Evolutionary conservation across 495 filamentous ascomycete genomes (phyloP), one percentile per base, ranked within the genome.

Genomic region (Penicillium macrosclerotiorum): DNA sequence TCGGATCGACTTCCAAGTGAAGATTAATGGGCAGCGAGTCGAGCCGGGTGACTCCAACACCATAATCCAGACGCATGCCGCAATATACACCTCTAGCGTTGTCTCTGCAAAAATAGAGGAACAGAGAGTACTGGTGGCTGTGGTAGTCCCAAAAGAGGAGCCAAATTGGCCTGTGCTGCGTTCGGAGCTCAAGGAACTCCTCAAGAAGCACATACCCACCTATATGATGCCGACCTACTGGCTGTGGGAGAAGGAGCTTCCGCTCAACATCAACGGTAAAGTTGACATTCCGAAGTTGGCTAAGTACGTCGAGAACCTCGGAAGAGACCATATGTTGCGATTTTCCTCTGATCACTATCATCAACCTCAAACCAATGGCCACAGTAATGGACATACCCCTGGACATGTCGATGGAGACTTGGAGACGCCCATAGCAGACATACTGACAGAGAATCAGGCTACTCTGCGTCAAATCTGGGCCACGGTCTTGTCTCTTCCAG

Each of bases 1-100:
- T 8, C 61, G 73, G 23, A 54, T 56, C n/a, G 71, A 74, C 40
- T 48, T 42, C 33, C 72, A 74, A 47, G 50, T 74, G 41, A 77
- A 75, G 56, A 64, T 75, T 18, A 52, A 65, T 26, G 73, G 74
- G 4, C 73, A 74, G 35, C 42, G 65, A 14, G 52, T 75, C 24
- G 67, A 76, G 34, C 57, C 64, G 8, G 64, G 47, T 4, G 71
- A 29, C 27, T 25, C 38, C 38, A 42, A 13, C 38, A 42, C 12
- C 22, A 30, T 17, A n/a, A n/a, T n/a, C n/a, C n/a, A n/a, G n/a
- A n/a, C n/a, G n/a, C n/a, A n/a, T n/a, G n/a, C n/a, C n/a, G 24
- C 23, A 17, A 26, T 42, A 14, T 17, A 30, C 19, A 51, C 16
- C n/a, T 51, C 24, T 35, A 34, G 39, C 27, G 31, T 24, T 7